A percentile compares a stretch with the other conserved stretches of the same genome.
Evolutionary conservation across 371 early-diverging fungal species (phyloP).

Genomic region (Mucor racemosus): DNA sequence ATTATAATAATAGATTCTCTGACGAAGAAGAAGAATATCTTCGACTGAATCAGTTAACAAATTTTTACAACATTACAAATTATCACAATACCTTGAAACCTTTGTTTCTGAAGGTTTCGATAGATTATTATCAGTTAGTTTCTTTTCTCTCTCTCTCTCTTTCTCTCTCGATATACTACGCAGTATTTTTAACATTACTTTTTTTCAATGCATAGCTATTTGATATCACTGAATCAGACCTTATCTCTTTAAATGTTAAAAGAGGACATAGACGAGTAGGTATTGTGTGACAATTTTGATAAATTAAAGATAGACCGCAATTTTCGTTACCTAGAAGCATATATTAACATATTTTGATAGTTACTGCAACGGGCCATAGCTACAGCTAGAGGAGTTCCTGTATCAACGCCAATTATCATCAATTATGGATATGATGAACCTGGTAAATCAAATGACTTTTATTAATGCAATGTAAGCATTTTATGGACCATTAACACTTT

Average conservation of each 20-base stretch:
- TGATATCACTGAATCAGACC: constrained; percentile 53
- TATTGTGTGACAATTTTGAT: constrained; percentile 22
- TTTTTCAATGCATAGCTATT: constrained; percentile 35
- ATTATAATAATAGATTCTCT: not conserved
- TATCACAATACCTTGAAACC: constrained; percentile 33
- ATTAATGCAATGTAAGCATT: not conserved
- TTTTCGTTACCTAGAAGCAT: not conserved
- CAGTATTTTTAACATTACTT: not conserved
- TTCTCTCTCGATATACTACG: not conserved
- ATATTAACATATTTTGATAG: constrained; percentile 21
- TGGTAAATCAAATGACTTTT: constrained; percentile 7
- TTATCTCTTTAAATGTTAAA: constrained; percentile 49
- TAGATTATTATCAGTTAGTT: constrained; percentile 27
- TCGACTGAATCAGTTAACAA: constrained; percentile 24
- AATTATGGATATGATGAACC: constrained; percentile 21
- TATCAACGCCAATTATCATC: constrained; percentile 30
- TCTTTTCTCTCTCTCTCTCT: too few species aligned
- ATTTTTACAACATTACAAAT: constrained; percentile 27
- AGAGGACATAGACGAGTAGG: constrained; percentile 59
- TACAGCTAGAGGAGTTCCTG: constrained; percentile 39
- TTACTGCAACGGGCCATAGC: constrained; percentile 48
- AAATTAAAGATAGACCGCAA: not conserved
- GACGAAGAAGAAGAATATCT: not conserved
- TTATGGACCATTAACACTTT: not conserved
- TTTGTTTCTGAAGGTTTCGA: constrained; percentile 49